phyloP scores from a whole-genome alignment of 257 asterid genomes.

The Pogostemon cablin region DNA sequence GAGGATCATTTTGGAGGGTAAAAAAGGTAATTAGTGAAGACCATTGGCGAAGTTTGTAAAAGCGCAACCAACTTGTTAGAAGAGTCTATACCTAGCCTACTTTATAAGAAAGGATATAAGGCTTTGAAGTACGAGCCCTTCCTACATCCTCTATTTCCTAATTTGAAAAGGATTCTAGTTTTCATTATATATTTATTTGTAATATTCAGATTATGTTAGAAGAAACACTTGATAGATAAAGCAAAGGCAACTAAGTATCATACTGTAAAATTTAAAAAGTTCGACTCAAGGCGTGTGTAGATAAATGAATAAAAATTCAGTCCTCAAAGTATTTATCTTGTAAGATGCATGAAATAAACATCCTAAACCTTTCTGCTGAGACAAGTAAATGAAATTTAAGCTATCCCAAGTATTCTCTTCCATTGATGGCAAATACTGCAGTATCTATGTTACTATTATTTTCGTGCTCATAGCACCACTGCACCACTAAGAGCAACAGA shows the following conservation, averaged over 20 bases:
- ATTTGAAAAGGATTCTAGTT: neutral
- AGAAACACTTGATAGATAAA: neutral
- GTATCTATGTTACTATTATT: neutral
- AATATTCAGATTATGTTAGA: neutral
- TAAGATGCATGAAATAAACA: slow-evolving; percentile 2
- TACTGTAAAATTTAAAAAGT: neutral
- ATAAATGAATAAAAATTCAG: neutral
- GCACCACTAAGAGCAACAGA: slow-evolving; percentile 11
- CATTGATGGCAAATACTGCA: slow-evolving; percentile 13
- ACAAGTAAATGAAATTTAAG: neutral
- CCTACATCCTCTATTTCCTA: neutral
- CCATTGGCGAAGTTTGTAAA: neutral
- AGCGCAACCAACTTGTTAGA: neutral
- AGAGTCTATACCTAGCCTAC: neutral
- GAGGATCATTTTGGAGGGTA: neutral
- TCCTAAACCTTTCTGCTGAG: neutral
- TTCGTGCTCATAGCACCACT: slow-evolving; percentile 12
- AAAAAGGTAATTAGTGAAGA: neutral
- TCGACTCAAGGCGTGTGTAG: neutral
- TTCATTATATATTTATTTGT: neutral
- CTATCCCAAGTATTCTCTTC: slow-evolving; percentile 8
- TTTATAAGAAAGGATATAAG: neutral
- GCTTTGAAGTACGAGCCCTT: neutral
- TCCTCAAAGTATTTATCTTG: neutral
- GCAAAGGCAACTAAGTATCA: neutral